Evolutionary conservation across 257 asterid genomes (phyloP), one percentile per base, ranked within the genome.

Genomic region (Coffea eugenioides): DNA sequence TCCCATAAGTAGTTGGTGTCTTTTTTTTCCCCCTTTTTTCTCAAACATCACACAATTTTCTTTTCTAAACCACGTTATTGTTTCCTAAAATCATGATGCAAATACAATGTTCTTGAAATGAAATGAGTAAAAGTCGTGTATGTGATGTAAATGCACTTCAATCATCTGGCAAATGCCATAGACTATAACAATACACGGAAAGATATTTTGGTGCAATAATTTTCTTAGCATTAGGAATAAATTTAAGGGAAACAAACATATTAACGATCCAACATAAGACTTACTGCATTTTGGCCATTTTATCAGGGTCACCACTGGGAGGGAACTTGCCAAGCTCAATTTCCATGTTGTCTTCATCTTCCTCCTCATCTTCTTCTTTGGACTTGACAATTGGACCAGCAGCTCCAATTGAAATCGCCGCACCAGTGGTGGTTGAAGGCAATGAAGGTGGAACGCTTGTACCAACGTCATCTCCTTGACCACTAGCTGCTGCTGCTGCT

Each of bases 331-430:
- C 92, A 65, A 94, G 90, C 87, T 92, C 96, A 75, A 92, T 92
- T 54, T 94, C 99, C 97, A 96, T 84, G 84, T 89, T 90, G 84
- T 93, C 98, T 80, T 93, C 97, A 46, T 95, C 98, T 80, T 95
- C 99, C 23, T 95, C 99, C 27, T 95, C 97, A 10, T 93, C 98
- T 5, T 95, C 99, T 80, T 93, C 97, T 85, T 92, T 96, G 80
- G 86, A 65, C 84, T 96, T 96, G 76, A 83, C 86, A 82, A 54
- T 54, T 43, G 89, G 86, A 27, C 90, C 91, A 75, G 88, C 85
- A 77, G 88, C 73, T 20, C 87, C 88, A 67, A 59, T 65, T 6
- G 90, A 23, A 39, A 69, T 68, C 52, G 89, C 39, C 45, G 80
- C 77, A 57, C 82, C 80, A 39, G 83, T 85, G 18, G 88, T 75